Evolutionary conservation across 2,329 filamentous ascomycete species (phyloP).

Genomic region (Hypoxylon sp.): DNA sequence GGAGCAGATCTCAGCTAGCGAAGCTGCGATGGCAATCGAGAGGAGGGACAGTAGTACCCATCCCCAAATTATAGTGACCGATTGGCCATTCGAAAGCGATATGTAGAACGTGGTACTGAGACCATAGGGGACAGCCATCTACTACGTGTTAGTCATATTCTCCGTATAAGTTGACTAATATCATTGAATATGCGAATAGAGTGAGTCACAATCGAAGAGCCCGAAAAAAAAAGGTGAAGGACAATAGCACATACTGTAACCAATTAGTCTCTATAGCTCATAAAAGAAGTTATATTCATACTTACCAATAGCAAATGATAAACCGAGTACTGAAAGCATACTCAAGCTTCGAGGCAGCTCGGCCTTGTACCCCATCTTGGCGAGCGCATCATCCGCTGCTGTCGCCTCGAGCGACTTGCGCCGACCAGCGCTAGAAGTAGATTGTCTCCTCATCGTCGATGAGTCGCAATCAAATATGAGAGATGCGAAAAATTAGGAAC

Average conservation of each 20-base stretch:
- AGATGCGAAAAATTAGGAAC: slow-evolving; percentile 7
- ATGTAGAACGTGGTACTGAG: slow-evolving; percentile 78
- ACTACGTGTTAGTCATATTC: slow-evolving; percentile 21
- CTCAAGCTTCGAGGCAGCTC: slow-evolving; percentile 76
- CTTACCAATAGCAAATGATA: slow-evolving; percentile 74
- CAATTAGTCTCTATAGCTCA: slow-evolving; percentile 15
- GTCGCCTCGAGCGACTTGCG: slow-evolving; percentile 40
- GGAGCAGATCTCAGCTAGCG: slow-evolving; percentile 77
- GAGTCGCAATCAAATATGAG: not conserved
- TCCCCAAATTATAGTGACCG: slow-evolving; percentile 78
- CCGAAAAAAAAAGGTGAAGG: not conserved
- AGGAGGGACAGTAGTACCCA: slow-evolving; percentile 77
- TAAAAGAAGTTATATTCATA: slow-evolving; percentile 6
- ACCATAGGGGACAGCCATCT: slow-evolving; percentile 78
- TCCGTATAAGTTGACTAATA: not conserved
- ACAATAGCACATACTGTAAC: slow-evolving; percentile 27
- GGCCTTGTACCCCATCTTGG: slow-evolving; percentile 76
- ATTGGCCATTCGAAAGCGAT: slow-evolving; percentile 76
- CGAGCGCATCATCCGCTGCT: slow-evolving; percentile 71
- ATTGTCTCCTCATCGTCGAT: slow-evolving; percentile 36
- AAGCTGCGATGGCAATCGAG: slow-evolving; percentile 74
- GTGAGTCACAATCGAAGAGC: slow-evolving; percentile 6
- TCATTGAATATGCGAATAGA: not conserved
- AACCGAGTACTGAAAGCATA: slow-evolving; percentile 76
- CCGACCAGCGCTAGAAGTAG: slow-evolving; percentile 25